These are phyloP conservation scores for Thraustochytrium sp. DNA, from an alignment of 352 stramenopile genomes.

Conservation along the genomic window DNA sequence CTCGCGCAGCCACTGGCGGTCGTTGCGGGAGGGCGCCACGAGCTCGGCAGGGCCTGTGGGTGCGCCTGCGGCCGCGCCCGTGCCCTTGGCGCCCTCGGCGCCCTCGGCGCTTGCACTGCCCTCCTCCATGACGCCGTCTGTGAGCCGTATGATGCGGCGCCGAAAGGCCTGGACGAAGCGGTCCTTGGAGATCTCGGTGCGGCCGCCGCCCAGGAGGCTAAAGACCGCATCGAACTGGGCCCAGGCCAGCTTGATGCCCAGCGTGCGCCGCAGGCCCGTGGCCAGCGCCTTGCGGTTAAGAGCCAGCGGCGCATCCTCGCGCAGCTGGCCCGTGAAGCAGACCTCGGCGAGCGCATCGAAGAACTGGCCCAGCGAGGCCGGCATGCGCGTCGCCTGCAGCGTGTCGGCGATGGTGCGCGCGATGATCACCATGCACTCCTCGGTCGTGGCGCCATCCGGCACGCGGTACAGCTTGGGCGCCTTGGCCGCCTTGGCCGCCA, in stretches of 20 bases:
- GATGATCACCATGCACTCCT: conserved; percentile 28
- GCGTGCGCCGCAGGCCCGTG: not conserved
- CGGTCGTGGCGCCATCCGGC: conserved; percentile 4
- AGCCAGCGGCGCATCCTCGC: not conserved
- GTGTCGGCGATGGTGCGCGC: not conserved
- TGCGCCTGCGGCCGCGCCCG: not conserved
- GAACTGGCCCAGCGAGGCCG: not conserved
- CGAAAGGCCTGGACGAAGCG: not conserved
- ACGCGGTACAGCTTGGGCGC: not conserved
- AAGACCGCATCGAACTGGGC: not conserved
- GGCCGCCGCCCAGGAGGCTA: not conserved
- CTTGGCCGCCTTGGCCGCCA: too few species aligned
- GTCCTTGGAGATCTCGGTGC: not conserved
- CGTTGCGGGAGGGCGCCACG: not conserved
- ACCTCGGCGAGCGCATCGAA: conserved; percentile 27
- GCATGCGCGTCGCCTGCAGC: not conserved
- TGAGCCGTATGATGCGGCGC: not conserved
- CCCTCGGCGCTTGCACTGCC: too few species aligned
- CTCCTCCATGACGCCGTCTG: not conserved
- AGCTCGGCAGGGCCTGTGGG: not conserved
- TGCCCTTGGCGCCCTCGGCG: not conserved
- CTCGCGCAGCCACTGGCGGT: conserved; percentile 9
- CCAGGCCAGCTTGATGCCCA: conserved; percentile 36
- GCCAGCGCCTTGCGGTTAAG: not conserved
- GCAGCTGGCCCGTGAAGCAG: not conserved